These are phyloP conservation scores for Citeromyces hawaiiensis DNA, from an alignment of 1,139 yeast species.

Conservation along the genomic window DNA sequence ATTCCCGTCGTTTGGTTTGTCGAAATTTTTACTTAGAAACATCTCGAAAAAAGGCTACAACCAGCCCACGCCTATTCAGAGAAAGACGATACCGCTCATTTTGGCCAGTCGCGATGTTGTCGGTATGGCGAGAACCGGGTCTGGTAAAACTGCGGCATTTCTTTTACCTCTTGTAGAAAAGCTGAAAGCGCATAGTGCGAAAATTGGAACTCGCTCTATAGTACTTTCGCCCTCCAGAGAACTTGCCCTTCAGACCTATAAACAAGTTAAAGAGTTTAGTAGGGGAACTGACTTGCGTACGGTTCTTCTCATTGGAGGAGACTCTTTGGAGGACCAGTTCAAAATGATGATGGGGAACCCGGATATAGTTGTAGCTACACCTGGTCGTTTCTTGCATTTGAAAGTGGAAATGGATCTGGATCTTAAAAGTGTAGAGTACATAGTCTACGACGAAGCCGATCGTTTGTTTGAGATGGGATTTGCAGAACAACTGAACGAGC, in stretches of 20 bases:
- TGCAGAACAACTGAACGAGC: conserved; percentile 85
- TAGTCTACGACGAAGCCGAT: conserved; percentile 97
- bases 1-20: conserved; percentile 82
- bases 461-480: conserved; percentile 95
- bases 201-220: conserved; percentile 81
- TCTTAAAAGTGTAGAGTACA: conserved; percentile 70
- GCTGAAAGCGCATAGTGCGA: conserved; percentile 70
- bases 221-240: conserved; percentile 90
- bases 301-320: conserved; percentile 88
- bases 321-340: conserved; percentile 91
- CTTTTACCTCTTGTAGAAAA: conserved; percentile 86
- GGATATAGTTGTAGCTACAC: conserved; percentile 91
- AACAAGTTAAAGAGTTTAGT: conserved; percentile 80
- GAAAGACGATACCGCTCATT: conserved; percentile 86
- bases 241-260: conserved; percentile 83
- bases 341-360: conserved; percentile 88
- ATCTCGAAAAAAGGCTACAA: conserved; percentile 78
- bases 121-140: conserved; percentile 99
- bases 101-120: conserved; percentile 87
- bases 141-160: conserved; percentile 98
- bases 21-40: conserved; percentile 55
- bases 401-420: conserved; percentile 92
- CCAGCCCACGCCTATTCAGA: conserved; percentile 95
- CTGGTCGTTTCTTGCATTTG: conserved; percentile 92
- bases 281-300: conserved; percentile 75